Evolutionary conservation across 345 rosid species (phyloP).

Genomic region (Acer negundo): DNA sequence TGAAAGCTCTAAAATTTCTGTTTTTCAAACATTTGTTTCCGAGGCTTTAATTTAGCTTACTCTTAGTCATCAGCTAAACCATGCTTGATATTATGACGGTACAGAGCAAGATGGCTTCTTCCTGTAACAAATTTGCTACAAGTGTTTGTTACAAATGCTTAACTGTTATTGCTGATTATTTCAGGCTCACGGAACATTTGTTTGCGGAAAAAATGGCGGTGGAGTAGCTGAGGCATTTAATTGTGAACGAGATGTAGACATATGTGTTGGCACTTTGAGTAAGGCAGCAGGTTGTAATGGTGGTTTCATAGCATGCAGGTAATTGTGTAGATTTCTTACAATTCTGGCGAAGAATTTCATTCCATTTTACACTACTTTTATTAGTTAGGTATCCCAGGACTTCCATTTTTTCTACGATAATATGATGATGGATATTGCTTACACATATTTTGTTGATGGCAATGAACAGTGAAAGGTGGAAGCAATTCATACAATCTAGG

Average conservation of each 20-base stretch:
- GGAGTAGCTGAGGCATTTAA: conserved; percentile 88
- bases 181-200: conserved; percentile 97
- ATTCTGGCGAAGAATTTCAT: conserved; percentile 7
- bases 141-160: background rate
- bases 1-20: conserved; percentile 1
- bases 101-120: background rate
- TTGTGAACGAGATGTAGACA: conserved; percentile 81
- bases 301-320: conserved; percentile 98
- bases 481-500: conserved; percentile 83
- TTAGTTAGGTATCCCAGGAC: background rate
- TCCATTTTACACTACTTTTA: background rate
- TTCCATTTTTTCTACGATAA: background rate
- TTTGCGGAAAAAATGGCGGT: conserved; percentile 89
- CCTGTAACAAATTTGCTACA: background rate
- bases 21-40: background rate
- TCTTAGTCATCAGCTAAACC: background rate
- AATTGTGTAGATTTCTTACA: conserved; percentile 7
- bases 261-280: conserved; percentile 90
- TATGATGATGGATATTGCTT: background rate
- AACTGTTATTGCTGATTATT: conserved; percentile 12
- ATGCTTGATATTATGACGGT: background rate
- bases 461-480: conserved; percentile 77
- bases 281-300: conserved; percentile 99
- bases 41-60: background rate
- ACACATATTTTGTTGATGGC: conserved; percentile 3